Evolutionary conservation across 2,329 filamentous ascomycete genomes (phyloP), one percentile per base, ranked within the genome.

Genomic region (Ophiocordyceps robertsii): DNA sequence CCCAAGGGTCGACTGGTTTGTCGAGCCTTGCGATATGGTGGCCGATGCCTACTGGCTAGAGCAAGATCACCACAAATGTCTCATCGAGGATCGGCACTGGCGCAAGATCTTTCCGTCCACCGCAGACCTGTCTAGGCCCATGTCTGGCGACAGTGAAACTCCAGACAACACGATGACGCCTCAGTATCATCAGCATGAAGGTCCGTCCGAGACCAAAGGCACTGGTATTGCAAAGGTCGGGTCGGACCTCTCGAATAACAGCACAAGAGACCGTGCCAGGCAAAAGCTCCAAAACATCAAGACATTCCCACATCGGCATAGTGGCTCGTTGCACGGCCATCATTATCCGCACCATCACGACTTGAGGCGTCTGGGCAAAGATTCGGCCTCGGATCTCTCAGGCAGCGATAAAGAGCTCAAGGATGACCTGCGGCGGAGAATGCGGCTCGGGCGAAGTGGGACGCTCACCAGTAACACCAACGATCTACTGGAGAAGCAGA

Each of bases 11-110:
- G 88, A 94, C 55, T 96, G 92, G 92, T 73, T 77, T 33, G 77
- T 89, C 16, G 77, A 83, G 37, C 85, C 90, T 1, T 80, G 84
- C 43, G 89, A 96, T 57, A 73, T 95, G 59, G 67, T 96, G 38
- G 89, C 89, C 5, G 92, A 98, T 64, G 72, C 83, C 1, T 86
- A 89, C 54, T 98, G 92, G 92, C 65, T 93, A 19, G 87, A 95
- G 57, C 80, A 89, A 53, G 77, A 75, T 29, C 69, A 81, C 44
- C 88, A 95, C 60, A 93, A 89, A 58, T 72, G 72, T 41, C 68
- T 88, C 27, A 82, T 95, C 36, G 84, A 94, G 56, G 84, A 95
- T 59, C 77, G 80, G 13, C 69, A 85, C 53, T 87, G 87, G 54
- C 73, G 75, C 39, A 80, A 75, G 44, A 76, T 95, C 13, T 93